Conservation (phyloP, 164 flowering plant species). For the Sedum album region DNA sequence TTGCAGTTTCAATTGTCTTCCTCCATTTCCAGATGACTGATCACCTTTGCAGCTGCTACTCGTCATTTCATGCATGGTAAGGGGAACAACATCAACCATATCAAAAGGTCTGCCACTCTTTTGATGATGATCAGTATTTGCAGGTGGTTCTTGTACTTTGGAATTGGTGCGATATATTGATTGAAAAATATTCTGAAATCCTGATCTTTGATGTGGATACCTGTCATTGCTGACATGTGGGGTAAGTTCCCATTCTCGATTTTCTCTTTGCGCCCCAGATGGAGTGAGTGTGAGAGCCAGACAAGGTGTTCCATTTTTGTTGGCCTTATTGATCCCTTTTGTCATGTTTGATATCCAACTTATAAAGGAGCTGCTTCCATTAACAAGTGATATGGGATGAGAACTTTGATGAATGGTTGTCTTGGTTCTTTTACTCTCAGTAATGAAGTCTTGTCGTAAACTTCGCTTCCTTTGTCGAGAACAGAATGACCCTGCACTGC, state of each 20-base stretch:
- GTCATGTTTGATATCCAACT: constrained; percentile 4
- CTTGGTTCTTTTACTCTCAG: not conserved
- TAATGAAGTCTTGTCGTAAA: not conserved
- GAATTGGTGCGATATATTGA: not conserved
- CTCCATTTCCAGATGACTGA: constrained; percentile 3
- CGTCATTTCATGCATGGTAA: not conserved
- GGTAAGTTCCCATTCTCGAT: not conserved
- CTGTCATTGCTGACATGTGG: not conserved
- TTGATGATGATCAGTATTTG: not conserved
- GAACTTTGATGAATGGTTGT: not conserved
- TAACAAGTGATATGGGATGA: not conserved
- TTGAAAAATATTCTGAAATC: constrained; percentile 6
- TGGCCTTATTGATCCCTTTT: constrained; percentile 4
- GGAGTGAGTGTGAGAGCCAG: constrained; percentile 1
- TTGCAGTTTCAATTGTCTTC: not conserved
- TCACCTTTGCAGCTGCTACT: constrained; percentile 5
- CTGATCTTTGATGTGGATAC: not conserved
- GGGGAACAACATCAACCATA: constrained; percentile 1
- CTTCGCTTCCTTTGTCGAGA: not conserved
- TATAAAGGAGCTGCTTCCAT: constrained; percentile 1
- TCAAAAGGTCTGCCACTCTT: not conserved
- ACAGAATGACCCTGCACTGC: not conserved
- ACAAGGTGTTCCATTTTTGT: not conserved
- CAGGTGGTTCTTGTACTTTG: not conserved
- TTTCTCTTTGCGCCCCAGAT: not conserved